These are phyloP conservation scores for Suaeda aralocaspica DNA, from an alignment of 148 eudicot genomes.

Conservation along the genomic window DNA sequence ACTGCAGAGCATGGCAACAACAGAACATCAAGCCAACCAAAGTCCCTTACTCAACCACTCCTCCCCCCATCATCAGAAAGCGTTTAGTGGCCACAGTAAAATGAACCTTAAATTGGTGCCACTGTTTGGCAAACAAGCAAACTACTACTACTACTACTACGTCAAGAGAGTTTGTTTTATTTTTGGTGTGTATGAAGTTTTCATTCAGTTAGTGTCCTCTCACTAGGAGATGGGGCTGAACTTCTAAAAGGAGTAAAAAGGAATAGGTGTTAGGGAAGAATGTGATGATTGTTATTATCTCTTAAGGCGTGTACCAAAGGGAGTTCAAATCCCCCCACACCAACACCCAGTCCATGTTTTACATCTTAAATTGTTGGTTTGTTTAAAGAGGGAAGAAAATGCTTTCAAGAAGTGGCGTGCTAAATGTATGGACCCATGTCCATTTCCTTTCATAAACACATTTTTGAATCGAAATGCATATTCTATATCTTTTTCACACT, in stretches of 20 bases:
- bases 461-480: slow-evolving; percentile 17
- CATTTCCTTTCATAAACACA: slow-evolving; percentile 17
- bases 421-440: slow-evolving; percentile 22
- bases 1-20: slow-evolving; percentile 51
- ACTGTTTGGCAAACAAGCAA: slow-evolving; percentile 20
- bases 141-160: slow-evolving; percentile 27
- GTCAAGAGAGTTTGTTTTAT: slow-evolving; percentile 17
- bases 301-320: slow-evolving; percentile 36
- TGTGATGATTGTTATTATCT: slow-evolving; percentile 38
- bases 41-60: slow-evolving; percentile 77
- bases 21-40: slow-evolving; percentile 47
- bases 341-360: slow-evolving; percentile 15
- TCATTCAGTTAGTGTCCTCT: slow-evolving; percentile 33
- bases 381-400: slow-evolving; percentile 16
- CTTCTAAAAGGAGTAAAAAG: slow-evolving; percentile 25
- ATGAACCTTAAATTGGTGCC: slow-evolving; percentile 4
- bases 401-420: slow-evolving; percentile 15
- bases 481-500: slow-evolving; percentile 10
- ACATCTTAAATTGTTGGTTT: slow-evolving; percentile 33
- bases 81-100: slow-evolving; percentile 35
- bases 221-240: slow-evolving; percentile 26
- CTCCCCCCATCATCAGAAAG: slow-evolving; percentile 65
- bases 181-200: slow-evolving; percentile 27
- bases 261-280: slow-evolving; percentile 28
- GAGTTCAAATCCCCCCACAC: slow-evolving; percentile 22